A percentile compares a stretch with the other conserved stretches of the same genome.
Conservation (phyloP, 163 green algal genomes). For the Smithsoniella earleae region DNA sequence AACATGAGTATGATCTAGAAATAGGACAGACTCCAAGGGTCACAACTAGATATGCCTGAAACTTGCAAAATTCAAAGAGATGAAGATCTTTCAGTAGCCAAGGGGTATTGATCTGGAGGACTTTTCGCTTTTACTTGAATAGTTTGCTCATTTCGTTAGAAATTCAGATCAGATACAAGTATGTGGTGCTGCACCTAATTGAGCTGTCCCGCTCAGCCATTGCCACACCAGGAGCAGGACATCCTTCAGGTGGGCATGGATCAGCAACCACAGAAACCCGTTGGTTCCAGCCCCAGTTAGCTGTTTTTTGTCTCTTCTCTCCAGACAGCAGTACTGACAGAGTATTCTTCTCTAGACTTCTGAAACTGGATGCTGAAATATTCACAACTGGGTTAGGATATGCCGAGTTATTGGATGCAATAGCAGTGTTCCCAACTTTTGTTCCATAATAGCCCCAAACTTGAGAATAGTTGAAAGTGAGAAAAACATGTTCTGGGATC, state of each 20-base stretch:
- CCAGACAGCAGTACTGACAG: constrained; percentile 32
- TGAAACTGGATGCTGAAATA: constrained; percentile 8
- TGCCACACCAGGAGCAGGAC: constrained; percentile 17
- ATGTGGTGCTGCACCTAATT: too few relatives aligned
- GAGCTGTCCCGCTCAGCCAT: constrained; percentile 17
- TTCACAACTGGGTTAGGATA: not conserved
- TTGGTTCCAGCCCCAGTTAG: constrained; percentile 26
- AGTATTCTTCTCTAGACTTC: constrained; percentile 32
- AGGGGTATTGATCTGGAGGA: too few relatives aligned
- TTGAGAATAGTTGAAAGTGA: constrained; percentile 4
- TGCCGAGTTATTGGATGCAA: not conserved
- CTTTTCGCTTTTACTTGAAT: too few relatives aligned
- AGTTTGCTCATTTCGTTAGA: too few relatives aligned
- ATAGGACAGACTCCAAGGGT: too few relatives aligned
- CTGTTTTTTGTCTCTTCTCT: not conserved
- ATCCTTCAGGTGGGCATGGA: constrained; percentile 31
- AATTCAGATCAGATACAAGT: too few relatives aligned
- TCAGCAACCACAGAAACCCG: not conserved
- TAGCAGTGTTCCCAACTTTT: not conserved
- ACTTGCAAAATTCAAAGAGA: too few relatives aligned
- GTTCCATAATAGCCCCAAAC: constrained; percentile 15
- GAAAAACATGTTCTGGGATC: not conserved
- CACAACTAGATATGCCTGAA: too few relatives aligned
- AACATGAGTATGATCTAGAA: too few relatives aligned
- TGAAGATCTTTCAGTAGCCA: too few relatives aligned